phyloP scores from a whole-genome alignment of 169 alveolate species.

The Cryptosporidium felis region DNA sequence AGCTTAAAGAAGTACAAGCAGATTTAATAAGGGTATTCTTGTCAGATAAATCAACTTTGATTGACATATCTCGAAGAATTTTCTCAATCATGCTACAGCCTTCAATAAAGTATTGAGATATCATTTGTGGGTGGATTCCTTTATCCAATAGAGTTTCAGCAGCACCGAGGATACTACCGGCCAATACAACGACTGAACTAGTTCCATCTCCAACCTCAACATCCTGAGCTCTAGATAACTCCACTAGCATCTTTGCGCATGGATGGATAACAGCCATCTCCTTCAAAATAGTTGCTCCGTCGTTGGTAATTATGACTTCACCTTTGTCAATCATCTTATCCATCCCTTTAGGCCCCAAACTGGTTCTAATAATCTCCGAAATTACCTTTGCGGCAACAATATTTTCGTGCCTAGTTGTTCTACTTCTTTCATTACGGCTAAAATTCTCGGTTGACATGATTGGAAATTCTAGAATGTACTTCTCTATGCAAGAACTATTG shows the following conservation, averaged over 20 bases:
- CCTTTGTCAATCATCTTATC: conserved; percentile 98
- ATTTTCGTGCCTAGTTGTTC: conserved; percentile 61
- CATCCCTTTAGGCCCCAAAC: conserved; percentile 99
- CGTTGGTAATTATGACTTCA: conserved; percentile 97
- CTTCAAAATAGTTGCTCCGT: conserved; percentile 99
- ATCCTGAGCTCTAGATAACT: conserved; percentile 97
- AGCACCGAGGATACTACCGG: conserved; percentile 96
- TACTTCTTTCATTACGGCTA: conserved; percentile 64
- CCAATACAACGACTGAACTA: conserved; percentile 98
- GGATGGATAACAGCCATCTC: conserved; percentile 97
- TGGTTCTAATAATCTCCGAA: conserved; percentile 97
- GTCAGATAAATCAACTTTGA: conserved; percentile 93
- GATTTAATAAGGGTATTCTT: conserved; percentile 91
- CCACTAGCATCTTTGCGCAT: conserved; percentile 98
- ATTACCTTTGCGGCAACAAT: conserved; percentile 86
- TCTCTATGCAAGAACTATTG: background rate
- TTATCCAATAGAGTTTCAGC: conserved; percentile 93
- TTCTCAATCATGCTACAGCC: conserved; percentile 92
- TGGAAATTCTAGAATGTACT: background rate
- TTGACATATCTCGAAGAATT: conserved; percentile 90
- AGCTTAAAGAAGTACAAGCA: conserved; percentile 95
- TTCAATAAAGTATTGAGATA: conserved; percentile 93
- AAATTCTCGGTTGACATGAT: conserved; percentile 62
- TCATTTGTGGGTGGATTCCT: conserved; percentile 97
- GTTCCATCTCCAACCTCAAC: conserved; percentile 99